Percentiles rank a stretch among this genome's conserved stretches.
These are phyloP conservation scores for Gigaspora rosea DNA, from an alignment of 192 early-diverging fungal genomes.

Conservation along the genomic window DNA sequence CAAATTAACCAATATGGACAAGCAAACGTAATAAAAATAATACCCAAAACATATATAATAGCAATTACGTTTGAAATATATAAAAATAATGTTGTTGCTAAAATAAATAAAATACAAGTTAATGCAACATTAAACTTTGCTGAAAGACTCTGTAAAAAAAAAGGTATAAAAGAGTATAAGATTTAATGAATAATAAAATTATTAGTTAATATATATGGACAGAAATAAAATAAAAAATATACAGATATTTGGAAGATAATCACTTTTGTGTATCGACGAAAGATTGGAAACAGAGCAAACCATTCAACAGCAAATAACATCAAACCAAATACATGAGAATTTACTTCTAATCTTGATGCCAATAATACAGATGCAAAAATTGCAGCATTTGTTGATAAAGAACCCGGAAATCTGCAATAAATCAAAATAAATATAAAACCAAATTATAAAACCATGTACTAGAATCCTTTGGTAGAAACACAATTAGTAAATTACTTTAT, in stretches of 20 bases:
- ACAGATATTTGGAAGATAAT: neutral
- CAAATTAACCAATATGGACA: slow-evolving; percentile 92
- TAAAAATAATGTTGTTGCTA: slow-evolving; percentile 65
- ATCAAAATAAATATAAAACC: slow-evolving; percentile 37
- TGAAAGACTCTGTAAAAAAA: slow-evolving; percentile 36
- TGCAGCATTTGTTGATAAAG: slow-evolving; percentile 95
- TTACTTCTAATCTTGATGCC: slow-evolving; percentile 80
- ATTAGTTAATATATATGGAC: neutral
- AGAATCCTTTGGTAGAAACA: neutral
- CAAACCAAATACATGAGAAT: slow-evolving; percentile 86
- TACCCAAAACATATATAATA: slow-evolving; percentile 65
- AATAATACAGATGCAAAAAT: slow-evolving; percentile 92
- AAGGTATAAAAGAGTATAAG: neutral
- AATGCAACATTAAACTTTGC: slow-evolving; percentile 52
- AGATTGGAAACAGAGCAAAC: slow-evolving; percentile 95
- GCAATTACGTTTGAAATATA: slow-evolving; percentile 70
- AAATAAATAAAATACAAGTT: slow-evolving; percentile 60
- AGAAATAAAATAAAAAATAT: slow-evolving; percentile 20
- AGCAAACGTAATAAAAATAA: slow-evolving; percentile 80
- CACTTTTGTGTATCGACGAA: slow-evolving; percentile 77
- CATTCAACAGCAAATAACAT: slow-evolving; percentile 85
- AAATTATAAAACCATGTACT: slow-evolving; percentile 11
- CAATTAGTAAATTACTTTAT: slow-evolving; percentile 49
- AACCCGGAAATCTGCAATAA: slow-evolving; percentile 78
- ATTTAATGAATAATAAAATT: neutral